Conservation (phyloP, 1,284 basidiomycete species). For the Irpex sp. region DNA sequence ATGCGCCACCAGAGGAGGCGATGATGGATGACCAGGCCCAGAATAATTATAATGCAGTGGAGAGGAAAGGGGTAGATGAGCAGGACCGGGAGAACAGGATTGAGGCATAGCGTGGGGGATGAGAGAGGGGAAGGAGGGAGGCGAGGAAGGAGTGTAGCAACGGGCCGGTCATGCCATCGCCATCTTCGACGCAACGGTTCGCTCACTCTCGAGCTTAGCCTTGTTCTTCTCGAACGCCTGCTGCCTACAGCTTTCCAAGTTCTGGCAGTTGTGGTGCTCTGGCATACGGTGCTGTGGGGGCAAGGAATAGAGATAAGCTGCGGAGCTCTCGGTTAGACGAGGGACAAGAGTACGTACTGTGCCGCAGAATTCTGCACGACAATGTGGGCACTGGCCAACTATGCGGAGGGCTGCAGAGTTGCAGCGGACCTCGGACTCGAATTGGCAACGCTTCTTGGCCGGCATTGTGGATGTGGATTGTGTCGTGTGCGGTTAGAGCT, state of each 20-base stretch:
- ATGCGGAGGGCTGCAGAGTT: slow-evolving; percentile 75
- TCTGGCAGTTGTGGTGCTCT: slow-evolving; percentile 76
- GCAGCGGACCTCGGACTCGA: slow-evolving; percentile 65
- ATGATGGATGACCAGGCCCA: neutral
- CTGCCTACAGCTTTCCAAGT: slow-evolving; percentile 77
- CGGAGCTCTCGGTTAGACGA: slow-evolving; percentile 1
- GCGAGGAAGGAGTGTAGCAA: slow-evolving; percentile 13
- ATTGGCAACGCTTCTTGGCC: slow-evolving; percentile 82
- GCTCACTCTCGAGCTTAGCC: slow-evolving; percentile 79
- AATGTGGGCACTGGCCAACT: slow-evolving; percentile 80
- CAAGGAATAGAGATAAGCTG: slow-evolving; percentile 9
- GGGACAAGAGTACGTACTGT: slow-evolving; percentile 47
- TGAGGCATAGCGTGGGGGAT: neutral
- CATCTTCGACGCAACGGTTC: slow-evolving; percentile 84
- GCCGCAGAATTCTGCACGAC: slow-evolving; percentile 71
- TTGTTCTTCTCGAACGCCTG: slow-evolving; percentile 86
- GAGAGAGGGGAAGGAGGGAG: slow-evolving; percentile 12
- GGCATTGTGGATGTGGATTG: slow-evolving; percentile 47
- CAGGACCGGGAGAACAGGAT: neutral
- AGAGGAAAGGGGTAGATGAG: neutral
- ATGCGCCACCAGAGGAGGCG: neutral
- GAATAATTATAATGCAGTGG: neutral
- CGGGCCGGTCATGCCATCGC: slow-evolving; percentile 55
- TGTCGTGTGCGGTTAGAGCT: slow-evolving; percentile 19
- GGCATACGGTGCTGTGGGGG: slow-evolving; percentile 73